Percentiles rank a stretch among this genome's conserved stretches.
Evolutionary conservation across 768 basidiomycete genomes (phyloP).

Genomic region (Fomitopsis pulvina): DNA sequence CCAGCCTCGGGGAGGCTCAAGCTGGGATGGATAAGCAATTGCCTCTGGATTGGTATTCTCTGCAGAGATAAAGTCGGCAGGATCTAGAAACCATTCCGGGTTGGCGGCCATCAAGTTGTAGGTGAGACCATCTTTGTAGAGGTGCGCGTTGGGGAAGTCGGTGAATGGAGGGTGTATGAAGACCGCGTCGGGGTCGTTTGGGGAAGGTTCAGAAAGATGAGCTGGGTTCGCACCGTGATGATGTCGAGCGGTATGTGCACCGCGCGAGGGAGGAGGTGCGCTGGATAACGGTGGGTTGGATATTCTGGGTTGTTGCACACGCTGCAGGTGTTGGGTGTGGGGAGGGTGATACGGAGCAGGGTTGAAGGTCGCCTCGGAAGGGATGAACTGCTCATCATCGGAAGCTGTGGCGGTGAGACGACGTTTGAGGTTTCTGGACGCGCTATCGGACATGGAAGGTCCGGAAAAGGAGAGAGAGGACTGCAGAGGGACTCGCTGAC

Average conservation of each 20-base stretch:
- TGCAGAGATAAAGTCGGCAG: constrained; percentile 52
- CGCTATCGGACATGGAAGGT: constrained; percentile 2
- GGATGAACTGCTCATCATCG: constrained; percentile 6
- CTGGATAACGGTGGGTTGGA: too few species aligned
- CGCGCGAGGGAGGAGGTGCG: too few species aligned
- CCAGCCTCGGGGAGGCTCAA: constrained; percentile 84
- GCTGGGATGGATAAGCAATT: constrained; percentile 67
- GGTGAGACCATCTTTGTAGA: constrained; percentile 59
- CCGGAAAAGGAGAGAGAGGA: constrained; percentile 11
- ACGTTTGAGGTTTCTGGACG: constrained; percentile 13
- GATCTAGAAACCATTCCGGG: constrained; percentile 73
- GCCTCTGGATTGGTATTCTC: constrained; percentile 39
- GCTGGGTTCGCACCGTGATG: too few species aligned
- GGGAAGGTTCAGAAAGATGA: constrained; percentile 40
- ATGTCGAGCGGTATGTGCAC: too few species aligned
- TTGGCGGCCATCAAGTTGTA: constrained; percentile 71
- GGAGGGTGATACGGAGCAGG: not conserved
- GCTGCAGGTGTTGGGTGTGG: not conserved
- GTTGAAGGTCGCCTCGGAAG: constrained; percentile 4
- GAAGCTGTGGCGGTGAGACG: constrained; percentile 5
- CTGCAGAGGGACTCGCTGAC: constrained; percentile 14
- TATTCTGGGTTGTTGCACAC: too few species aligned
- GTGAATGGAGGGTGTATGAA: constrained; percentile 75
- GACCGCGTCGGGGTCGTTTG: constrained; percentile 54
- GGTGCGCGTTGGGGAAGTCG: constrained; percentile 54